These are phyloP conservation scores for Tetraselmis striata DNA, from an alignment of 139 green algal species.

Conservation along the genomic window DNA sequence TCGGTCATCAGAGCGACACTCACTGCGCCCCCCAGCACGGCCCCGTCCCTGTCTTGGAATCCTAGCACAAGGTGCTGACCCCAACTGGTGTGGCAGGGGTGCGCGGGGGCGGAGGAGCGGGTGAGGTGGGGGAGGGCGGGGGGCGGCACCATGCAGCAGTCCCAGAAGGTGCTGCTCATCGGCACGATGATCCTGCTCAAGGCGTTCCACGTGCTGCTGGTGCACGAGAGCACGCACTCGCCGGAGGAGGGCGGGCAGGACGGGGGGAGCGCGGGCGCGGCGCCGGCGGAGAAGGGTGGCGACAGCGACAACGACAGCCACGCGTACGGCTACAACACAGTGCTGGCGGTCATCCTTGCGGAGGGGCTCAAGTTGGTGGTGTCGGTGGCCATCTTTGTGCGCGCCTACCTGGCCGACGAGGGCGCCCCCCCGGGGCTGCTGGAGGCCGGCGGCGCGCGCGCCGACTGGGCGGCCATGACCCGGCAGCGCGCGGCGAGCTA, in stretches of 20 bases:
- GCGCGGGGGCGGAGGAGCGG: no score
- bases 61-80: no score
- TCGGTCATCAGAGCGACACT: no score
- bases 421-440: background rate
- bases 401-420: background rate
- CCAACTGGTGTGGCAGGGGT: no score
- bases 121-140: background rate
- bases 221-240: background rate
- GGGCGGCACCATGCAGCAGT: background rate
- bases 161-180: background rate
- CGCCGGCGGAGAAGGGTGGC: no score
- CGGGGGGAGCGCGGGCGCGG: background rate
- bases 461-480: background rate
- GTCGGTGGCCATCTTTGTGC: background rate
- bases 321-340: conserved; percentile 1
- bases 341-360: background rate
- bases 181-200: background rate
- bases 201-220: background rate
- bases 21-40: no score
- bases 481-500: background rate
- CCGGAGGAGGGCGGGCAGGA: background rate
- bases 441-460: background rate
- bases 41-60: no score
- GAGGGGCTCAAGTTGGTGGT: background rate
- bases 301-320: background rate